phyloP scores from a whole-genome alignment of 139 green algal genomes.

The Coelastrella sp. region DNA sequence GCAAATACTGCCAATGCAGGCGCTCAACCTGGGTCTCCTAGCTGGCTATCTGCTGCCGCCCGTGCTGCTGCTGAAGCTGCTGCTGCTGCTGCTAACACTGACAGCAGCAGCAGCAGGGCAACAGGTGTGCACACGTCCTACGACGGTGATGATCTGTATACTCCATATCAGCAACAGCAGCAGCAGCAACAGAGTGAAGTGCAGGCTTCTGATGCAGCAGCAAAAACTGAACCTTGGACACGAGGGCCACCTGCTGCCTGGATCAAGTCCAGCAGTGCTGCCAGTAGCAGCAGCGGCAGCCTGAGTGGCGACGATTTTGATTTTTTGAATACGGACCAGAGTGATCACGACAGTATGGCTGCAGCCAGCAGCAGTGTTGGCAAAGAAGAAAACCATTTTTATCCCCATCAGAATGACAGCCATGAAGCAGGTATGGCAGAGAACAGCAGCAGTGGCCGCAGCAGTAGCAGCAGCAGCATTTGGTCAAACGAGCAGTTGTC shows the following conservation, averaged over 20 bases:
- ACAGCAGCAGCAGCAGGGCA: neutral
- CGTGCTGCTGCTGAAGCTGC: conserved; percentile 15
- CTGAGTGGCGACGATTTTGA: conserved; percentile 31
- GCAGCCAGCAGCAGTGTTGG: no score
- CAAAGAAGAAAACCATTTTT: neutral
- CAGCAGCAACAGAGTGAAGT: neutral
- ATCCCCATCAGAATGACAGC: neutral
- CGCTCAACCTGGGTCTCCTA: neutral
- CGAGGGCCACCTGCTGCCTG: conserved; percentile 7
- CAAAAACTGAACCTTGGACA: conserved; percentile 10
- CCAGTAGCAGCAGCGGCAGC: neutral
- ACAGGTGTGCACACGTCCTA: neutral
- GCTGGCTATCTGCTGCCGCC: neutral
- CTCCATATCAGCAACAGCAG: neutral
- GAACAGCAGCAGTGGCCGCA: neutral
- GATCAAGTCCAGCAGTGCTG: neutral
- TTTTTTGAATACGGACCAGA: neutral
- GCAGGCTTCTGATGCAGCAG: neutral
- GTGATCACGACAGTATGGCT: no score
- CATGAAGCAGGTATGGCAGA: neutral
- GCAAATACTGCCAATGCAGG: neutral
- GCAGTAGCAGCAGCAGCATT: neutral
- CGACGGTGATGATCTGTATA: neutral
- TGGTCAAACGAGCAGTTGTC: neutral
- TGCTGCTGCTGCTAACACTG: neutral